Percentiles rank a stretch among this genome's conserved stretches.
Evolutionary conservation across 495 filamentous ascomycete genomes (phyloP).

Genomic region (Recurvomyces mirabilis): DNA sequence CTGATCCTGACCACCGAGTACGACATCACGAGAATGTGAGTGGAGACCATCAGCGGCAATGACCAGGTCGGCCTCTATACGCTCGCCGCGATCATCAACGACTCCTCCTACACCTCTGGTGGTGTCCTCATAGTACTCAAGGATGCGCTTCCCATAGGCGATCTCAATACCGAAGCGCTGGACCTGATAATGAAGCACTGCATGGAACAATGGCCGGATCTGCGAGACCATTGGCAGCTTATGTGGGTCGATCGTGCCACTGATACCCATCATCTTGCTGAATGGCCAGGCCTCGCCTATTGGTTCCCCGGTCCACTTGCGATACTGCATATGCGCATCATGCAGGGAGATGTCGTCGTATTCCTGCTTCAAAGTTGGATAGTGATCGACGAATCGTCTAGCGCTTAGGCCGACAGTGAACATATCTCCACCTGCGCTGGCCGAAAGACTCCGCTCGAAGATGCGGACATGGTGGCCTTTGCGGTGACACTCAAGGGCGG

Average conservation of each 20-base stretch:
- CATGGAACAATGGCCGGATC: slow-evolving; percentile 40
- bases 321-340: slow-evolving; percentile 41
- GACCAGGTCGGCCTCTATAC: slow-evolving; percentile 41
- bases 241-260: slow-evolving; percentile 33
- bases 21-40: slow-evolving; percentile 38
- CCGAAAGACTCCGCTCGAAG: slow-evolving; percentile 33
- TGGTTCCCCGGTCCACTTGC: slow-evolving; percentile 41
- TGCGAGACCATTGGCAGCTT: slow-evolving; percentile 28
- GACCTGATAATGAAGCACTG: slow-evolving; percentile 43
- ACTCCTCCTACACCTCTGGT: slow-evolving; percentile 33
- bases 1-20: slow-evolving; percentile 30
- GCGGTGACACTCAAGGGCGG: slow-evolving; percentile 49
- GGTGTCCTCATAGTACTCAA: slow-evolving; percentile 39
- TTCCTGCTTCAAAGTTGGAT: slow-evolving; percentile 42
- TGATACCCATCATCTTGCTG: slow-evolving; percentile 15
- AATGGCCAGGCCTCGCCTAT: slow-evolving; percentile 27
- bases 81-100: slow-evolving; percentile 37
- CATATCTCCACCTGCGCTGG: slow-evolving; percentile 35
- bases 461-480: slow-evolving; percentile 52
- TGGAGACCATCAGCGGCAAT: slow-evolving; percentile 50
- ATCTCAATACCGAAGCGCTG: slow-evolving; percentile 38
- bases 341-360: slow-evolving; percentile 37
- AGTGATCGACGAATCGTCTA: slow-evolving; percentile 42
- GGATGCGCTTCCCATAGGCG: slow-evolving; percentile 38
- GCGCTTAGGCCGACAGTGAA: slow-evolving; percentile 40